Conservation (phyloP, 768 basidiomycete species). For the Pleurotus sapidus region DNA sequence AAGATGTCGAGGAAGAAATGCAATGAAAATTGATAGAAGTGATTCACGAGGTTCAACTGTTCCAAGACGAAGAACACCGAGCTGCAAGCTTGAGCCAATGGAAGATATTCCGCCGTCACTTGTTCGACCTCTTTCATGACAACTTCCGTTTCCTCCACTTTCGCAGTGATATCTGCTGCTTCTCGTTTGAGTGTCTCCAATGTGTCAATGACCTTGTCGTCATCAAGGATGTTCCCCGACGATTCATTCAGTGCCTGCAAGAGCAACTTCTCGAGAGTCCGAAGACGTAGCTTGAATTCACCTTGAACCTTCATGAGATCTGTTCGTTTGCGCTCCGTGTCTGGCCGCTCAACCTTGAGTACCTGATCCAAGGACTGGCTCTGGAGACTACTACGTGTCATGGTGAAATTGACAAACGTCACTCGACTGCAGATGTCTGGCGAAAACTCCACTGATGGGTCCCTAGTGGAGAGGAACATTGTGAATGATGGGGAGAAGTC, state of each 20-base stretch:
- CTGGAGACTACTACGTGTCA: conserved; percentile 98
- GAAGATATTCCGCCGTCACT: conserved; percentile 92
- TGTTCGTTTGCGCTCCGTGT: conserved; percentile 92
- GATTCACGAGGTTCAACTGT: conserved; percentile 89
- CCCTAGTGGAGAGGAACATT: conserved; percentile 97
- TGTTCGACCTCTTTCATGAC: conserved; percentile 97
- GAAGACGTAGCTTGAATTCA: conserved; percentile 90
- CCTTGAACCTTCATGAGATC: conserved; percentile 99
- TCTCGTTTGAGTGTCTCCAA: conserved; percentile 94
- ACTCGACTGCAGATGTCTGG: conserved; percentile 98
- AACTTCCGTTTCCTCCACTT: conserved; percentile 94
- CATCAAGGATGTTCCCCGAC: conserved; percentile 94
- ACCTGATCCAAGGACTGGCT: conserved; percentile 98
- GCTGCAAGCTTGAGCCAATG: conserved; percentile 94
- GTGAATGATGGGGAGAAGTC: conserved; percentile 99
- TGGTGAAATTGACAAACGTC: conserved; percentile 95
- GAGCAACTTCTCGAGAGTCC: conserved; percentile 89
- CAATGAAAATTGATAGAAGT: conserved; percentile 98
- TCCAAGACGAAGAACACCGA: conserved; percentile 97
- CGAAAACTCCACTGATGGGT: conserved; percentile 96
- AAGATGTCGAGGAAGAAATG: conserved; percentile 99
- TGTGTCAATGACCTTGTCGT: conserved; percentile 97
- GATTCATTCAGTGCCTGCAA: conserved; percentile 97
- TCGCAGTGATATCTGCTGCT: conserved; percentile 92
- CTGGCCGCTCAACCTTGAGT: conserved; percentile 94